Evolutionary conservation across 176 grass and related monocot genomes (phyloP), one percentile per base, ranked within the genome.

Genomic region (Rhynchospora tenuis): DNA sequence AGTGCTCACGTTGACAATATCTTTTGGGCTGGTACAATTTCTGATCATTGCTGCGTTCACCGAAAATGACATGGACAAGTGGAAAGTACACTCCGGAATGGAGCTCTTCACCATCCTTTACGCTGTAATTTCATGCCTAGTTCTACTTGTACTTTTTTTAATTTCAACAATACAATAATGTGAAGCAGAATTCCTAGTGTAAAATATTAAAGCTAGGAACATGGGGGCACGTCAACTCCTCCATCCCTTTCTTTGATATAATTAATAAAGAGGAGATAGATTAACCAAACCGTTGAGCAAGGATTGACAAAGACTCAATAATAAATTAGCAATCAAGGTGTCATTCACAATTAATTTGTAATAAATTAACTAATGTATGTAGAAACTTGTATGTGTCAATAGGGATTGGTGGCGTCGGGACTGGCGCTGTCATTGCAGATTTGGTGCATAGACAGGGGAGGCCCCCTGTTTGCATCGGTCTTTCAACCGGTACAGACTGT

Each of bases 371-470:
- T 59, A 68, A 33, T 68, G 16, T 42, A 68, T 17, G 6, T 20
- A 17, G 27, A 14, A 66, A 14, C 13, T 59, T 70, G 45, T 79
- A 80, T 20, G 19, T 3, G 33, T 28, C 44, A 4, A 17, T 64
- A 97, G 94, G 95, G 95, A 57, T 83, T 97, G 33, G 93, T 95
- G 79, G 93, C 93, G 29, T 95, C 90, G 1, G 93, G 93, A 7
- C 66, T 92, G 0, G 90, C 92, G 3, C 87, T 97, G 15, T 91
- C 94, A n/a, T 85, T 94, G 56, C 94, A 97, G 84, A 97, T 92
- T 77, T 97, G 94, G 93, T 97, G 94, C 88, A 97, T 97, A 78
- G 94, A 97, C 64, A 92, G 85, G 83, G 94, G 94, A 77, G 94
- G 94, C 0, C 94, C 92, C 9, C 89, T 97, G 23, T 97, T 97